Percentiles rank a stretch among this genome's conserved stretches.
Evolutionary conservation across 805 yeast species (phyloP).

Genomic region (Maudiozyma bulderi): DNA sequence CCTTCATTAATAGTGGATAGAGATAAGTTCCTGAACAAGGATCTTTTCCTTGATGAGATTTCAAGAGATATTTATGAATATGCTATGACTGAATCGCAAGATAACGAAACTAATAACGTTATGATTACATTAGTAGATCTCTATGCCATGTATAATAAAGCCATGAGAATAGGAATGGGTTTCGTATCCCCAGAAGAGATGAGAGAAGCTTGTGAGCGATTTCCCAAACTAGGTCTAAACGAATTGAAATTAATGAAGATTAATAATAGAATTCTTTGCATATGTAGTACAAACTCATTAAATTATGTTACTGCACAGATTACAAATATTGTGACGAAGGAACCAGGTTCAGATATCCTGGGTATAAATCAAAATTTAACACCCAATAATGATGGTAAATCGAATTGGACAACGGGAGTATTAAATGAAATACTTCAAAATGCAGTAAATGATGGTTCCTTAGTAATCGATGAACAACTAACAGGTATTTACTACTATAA

Average conservation of each 20-base stretch:
- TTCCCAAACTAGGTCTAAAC: conserved; percentile 45
- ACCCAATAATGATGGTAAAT: conserved; percentile 21
- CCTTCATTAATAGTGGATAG: conserved; percentile 27
- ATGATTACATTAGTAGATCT: conserved; percentile 50
- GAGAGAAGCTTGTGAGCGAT: conserved; percentile 46
- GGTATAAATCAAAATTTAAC: conserved; percentile 16
- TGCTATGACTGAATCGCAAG: conserved; percentile 34
- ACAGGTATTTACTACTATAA: conserved; percentile 56
- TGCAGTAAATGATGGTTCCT: conserved; percentile 45
- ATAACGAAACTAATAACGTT: conserved; percentile 38
- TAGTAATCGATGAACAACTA: conserved; percentile 60
- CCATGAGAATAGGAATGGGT: conserved; percentile 55
- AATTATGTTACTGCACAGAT: conserved; percentile 24
- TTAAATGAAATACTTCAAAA: conserved; percentile 54
- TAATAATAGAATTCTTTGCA: conserved; percentile 29
- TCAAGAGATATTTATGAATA: conserved; percentile 76
- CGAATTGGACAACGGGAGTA: conserved; percentile 59
- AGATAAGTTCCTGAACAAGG: conserved; percentile 29
- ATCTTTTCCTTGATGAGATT: conserved; percentile 51
- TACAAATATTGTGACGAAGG: conserved; percentile 13
- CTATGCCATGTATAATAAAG: conserved; percentile 53
- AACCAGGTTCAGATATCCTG: conserved; percentile 25
- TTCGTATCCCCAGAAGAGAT: conserved; percentile 65
- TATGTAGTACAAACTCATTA: conserved; percentile 25
- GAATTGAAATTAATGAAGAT: conserved; percentile 32